phyloP scores from a whole-genome alignment of 441 rosid genomes.

The Jatropha podagrica region DNA sequence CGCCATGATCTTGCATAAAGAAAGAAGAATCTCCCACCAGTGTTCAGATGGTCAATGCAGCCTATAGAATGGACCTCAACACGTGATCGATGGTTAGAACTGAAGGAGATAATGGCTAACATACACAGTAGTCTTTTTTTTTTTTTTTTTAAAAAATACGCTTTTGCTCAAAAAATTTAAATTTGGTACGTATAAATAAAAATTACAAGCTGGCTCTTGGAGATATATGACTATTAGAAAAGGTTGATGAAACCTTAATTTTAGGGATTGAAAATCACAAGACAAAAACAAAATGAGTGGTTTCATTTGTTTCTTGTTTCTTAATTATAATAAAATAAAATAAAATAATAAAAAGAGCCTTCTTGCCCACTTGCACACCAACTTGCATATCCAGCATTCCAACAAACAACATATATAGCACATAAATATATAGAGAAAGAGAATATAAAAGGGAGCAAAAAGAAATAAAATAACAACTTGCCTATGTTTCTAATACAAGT shows the following conservation, averaged over 20 bases:
- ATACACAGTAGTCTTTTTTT: too few species aligned
- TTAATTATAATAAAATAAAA: neutral
- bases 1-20: too few species aligned
- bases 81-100: too few species aligned
- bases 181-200: too few species aligned
- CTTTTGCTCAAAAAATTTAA: too few species aligned
- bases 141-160: too few species aligned
- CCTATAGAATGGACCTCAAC: too few species aligned
- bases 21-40: too few species aligned
- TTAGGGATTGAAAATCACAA: conserved; percentile 22
- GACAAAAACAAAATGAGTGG: conserved; percentile 15
- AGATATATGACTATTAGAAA: neutral
- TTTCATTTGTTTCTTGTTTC: neutral
- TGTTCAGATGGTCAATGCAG: too few species aligned
- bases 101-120: too few species aligned
- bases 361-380: conserved; percentile 61
- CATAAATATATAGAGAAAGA: neutral
- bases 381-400: conserved; percentile 36
- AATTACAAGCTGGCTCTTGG: too few species aligned
- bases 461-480: conserved; percentile 27
- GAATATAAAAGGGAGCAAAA: conserved; percentile 2
- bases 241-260: neutral
- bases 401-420: conserved; percentile 16
- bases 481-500: conserved; percentile 31
- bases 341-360: conserved; percentile 31